A percentile compares a stretch with the other conserved stretches of the same genome.
Conservation (phyloP, 495 filamentous ascomycete genomes). For the Aspergillus conjunctus region DNA sequence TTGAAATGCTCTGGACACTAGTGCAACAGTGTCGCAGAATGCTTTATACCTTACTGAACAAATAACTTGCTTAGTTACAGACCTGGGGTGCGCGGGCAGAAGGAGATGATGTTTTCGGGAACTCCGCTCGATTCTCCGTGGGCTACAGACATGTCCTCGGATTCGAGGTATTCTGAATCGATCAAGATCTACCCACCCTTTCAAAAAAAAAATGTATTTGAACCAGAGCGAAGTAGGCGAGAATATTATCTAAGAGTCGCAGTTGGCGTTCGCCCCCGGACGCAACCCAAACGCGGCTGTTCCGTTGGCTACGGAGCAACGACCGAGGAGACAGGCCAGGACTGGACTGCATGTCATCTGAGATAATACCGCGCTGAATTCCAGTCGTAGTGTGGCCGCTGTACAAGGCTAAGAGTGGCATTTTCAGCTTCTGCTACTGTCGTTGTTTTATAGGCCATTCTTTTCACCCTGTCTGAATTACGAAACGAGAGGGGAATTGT, state of each 20-base stretch:
- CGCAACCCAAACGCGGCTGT: background rate
- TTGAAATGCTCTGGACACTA: background rate
- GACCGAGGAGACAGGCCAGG: background rate
- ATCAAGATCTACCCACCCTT: too few species aligned
- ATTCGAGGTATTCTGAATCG: background rate
- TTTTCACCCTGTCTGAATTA: background rate
- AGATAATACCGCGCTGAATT: slow-evolving; percentile 10
- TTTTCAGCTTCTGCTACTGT: background rate
- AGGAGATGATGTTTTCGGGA: slow-evolving; percentile 11
- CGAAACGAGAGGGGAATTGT: too few species aligned
- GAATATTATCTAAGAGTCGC: background rate
- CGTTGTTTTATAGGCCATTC: background rate
- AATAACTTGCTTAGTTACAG: too few species aligned
- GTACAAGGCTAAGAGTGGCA: too few species aligned
- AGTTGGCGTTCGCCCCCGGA: background rate
- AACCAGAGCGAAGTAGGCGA: background rate
- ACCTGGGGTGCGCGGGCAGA: background rate
- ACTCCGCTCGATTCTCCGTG: slow-evolving; percentile 7
- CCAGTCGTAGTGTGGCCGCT: background rate
- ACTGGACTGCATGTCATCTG: slow-evolving; percentile 16
- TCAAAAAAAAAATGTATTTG: background rate
- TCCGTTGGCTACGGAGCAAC: background rate
- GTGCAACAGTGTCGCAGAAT: too few species aligned
- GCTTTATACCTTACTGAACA: too few species aligned
- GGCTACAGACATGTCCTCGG: background rate